These are phyloP conservation scores for Xylaria polymorpha DNA, from an alignment of 2,329 filamentous ascomycete genomes.

Conservation along the genomic window DNA sequence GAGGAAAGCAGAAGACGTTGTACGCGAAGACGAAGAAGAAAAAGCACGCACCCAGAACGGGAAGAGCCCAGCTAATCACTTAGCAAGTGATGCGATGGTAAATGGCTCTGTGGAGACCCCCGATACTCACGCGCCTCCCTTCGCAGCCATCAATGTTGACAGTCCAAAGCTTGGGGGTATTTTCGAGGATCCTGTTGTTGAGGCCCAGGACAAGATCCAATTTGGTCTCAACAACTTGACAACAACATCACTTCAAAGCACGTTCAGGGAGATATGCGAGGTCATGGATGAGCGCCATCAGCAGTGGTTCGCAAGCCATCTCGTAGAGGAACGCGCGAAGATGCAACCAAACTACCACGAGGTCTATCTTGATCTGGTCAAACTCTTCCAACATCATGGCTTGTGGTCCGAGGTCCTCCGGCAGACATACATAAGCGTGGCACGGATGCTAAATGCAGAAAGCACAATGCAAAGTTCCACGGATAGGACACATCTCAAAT, in stretches of 20 bases:
- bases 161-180: constrained; percentile 69
- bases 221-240: constrained; percentile 98
- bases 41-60: constrained; percentile 67
- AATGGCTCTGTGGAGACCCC: constrained; percentile 79
- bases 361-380: constrained; percentile 90
- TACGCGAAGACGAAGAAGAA: constrained; percentile 74
- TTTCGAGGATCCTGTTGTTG: constrained; percentile 85
- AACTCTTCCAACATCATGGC: constrained; percentile 79
- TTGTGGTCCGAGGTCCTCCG: constrained; percentile 91
- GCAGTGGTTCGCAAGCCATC: constrained; percentile 95
- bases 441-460: constrained; percentile 90
- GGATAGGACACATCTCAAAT: constrained; percentile 90
- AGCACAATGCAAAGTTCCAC: constrained; percentile 83
- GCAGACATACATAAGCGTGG: constrained; percentile 89
- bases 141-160: constrained; percentile 82
- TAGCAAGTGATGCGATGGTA: constrained; percentile 63
- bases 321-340: constrained; percentile 96
- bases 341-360: constrained; percentile 97
- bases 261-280: constrained; percentile 83
- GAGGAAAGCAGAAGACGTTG: constrained; percentile 83
- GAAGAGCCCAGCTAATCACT: constrained; percentile 51
- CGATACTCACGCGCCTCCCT: constrained; percentile 76
- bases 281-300: constrained; percentile 84
- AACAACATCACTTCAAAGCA: constrained; percentile 84
- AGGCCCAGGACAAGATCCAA: constrained; percentile 90